Evolutionary conservation across 139 green algal genomes (phyloP).

Genomic region (Chlorella sorokiniana): DNA sequence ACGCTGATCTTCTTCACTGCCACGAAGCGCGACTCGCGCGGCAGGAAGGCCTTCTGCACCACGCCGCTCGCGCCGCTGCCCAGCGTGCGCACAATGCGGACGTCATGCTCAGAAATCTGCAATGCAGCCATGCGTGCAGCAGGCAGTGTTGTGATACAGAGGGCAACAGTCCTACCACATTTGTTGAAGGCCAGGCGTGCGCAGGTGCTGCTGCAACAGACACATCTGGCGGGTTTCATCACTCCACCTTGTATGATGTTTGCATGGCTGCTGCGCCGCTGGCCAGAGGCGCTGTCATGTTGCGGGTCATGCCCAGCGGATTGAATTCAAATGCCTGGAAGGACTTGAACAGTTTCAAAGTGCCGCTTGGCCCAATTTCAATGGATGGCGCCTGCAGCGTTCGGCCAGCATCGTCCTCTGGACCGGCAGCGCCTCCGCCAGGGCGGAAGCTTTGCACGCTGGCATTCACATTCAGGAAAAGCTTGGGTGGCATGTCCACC

Average conservation of each 20-base stretch:
- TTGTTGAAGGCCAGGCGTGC: background rate
- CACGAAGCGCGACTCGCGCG: slow-evolving; percentile 70
- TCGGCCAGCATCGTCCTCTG: background rate
- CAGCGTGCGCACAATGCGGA: slow-evolving; percentile 72
- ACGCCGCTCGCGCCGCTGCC: slow-evolving; percentile 72
- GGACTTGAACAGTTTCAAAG: slow-evolving; percentile 56
- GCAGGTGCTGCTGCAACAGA: background rate
- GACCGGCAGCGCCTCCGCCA: background rate
- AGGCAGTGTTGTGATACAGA: background rate
- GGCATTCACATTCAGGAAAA: slow-evolving; percentile 23
- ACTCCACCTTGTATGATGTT: slow-evolving; percentile 50
- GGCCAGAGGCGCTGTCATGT: slow-evolving; percentile 39
- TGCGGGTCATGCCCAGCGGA: slow-evolving; percentile 46
- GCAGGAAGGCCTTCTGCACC: slow-evolving; percentile 81
- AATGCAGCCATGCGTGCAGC: background rate
- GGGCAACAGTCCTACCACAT: background rate
- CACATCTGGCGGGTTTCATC: too few relatives aligned
- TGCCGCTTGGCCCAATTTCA: slow-evolving; percentile 47
- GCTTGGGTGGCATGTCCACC: slow-evolving; percentile 28
- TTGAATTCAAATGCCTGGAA: slow-evolving; percentile 60
- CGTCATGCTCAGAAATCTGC: slow-evolving; percentile 81
- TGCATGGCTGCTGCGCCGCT: slow-evolving; percentile 25
- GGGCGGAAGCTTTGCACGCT: slow-evolving; percentile 27
- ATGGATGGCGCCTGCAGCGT: slow-evolving; percentile 44
- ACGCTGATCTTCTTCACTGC: slow-evolving; percentile 85